Evolutionary conservation across 257 asterid species (phyloP).

Genomic region (Solanum sejunctum): DNA sequence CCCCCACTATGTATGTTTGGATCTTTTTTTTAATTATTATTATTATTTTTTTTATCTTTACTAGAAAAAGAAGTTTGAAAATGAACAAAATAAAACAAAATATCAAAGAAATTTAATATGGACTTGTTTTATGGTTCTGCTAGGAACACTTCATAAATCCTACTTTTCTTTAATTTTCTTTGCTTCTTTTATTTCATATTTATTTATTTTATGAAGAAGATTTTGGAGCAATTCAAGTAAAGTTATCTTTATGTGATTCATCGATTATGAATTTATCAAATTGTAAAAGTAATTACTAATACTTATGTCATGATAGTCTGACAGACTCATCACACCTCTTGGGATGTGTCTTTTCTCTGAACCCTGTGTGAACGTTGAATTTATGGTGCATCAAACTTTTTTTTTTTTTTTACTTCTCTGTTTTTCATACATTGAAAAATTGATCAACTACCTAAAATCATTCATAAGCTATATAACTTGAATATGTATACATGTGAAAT

Average conservation of each 20-base stretch:
- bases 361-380: accelerated
- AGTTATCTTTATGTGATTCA: too few relatives aligned
- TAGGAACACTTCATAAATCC: too few relatives aligned
- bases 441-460: too few relatives aligned
- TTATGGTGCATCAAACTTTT: neutral
- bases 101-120: neutral
- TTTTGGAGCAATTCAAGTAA: neutral
- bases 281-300: accelerated
- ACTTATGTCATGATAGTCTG: neutral
- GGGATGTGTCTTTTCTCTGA: accelerated
- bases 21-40: too few relatives aligned
- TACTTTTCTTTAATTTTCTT: too few relatives aligned
- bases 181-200: too few relatives aligned
- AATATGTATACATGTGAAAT: too few relatives aligned
- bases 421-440: neutral
- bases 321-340: accelerated
- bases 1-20: neutral
- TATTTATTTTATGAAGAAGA: neutral
- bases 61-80: neutral
- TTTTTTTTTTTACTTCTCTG: neutral
- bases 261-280: too few relatives aligned
- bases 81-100: neutral
- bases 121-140: neutral
- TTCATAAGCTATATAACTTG: neutral
- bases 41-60: too few relatives aligned